These are phyloP conservation scores for Apiotrichum veenhuisii DNA, from an alignment of 1,284 basidiomycete species.

Conservation along the genomic window DNA sequence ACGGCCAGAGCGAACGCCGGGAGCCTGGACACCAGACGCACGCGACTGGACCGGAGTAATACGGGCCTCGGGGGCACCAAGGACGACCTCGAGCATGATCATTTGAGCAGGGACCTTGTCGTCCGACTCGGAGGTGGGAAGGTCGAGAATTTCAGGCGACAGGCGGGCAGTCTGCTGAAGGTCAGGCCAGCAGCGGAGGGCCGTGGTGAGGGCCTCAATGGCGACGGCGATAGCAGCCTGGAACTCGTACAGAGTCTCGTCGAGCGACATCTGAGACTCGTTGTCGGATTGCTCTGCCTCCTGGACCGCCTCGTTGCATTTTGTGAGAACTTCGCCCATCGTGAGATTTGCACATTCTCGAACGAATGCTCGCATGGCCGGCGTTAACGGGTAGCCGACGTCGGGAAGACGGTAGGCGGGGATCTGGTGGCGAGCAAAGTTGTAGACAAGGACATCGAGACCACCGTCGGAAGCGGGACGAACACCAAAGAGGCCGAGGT, in stretches of 20 bases:
- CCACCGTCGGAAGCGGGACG: conserved; percentile 47
- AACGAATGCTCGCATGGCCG: conserved; percentile 50
- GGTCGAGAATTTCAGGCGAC: conserved; percentile 53
- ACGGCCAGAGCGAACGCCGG: conserved; percentile 35
- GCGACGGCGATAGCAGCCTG: conserved; percentile 53
- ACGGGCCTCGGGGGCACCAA: conserved; percentile 47
- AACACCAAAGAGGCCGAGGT: conserved; percentile 54
- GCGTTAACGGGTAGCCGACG: conserved; percentile 48
- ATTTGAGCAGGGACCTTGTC: conserved; percentile 46
- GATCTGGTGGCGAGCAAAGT: conserved; percentile 56
- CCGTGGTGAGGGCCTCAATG: conserved; percentile 52
- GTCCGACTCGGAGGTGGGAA: conserved; percentile 47
- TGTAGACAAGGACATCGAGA: conserved; percentile 54
- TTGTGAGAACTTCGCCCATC: conserved; percentile 50
- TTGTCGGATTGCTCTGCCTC: conserved; percentile 40
- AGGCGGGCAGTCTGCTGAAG: conserved; percentile 49
- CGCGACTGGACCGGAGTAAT: conserved; percentile 42
- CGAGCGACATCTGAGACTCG: conserved; percentile 31
- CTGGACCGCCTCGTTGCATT: conserved; percentile 49
- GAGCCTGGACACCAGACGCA: conserved; percentile 42
- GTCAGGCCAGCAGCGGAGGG: conserved; percentile 52
- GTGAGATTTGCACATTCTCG: conserved; percentile 47
- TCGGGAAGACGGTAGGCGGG: conserved; percentile 55
- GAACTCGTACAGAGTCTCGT: conserved; percentile 53
- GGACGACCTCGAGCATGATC: conserved; percentile 53